Evolutionary conservation across 164 flowering plant genomes (phyloP).

Genomic region (Stephania cephalantha): DNA sequence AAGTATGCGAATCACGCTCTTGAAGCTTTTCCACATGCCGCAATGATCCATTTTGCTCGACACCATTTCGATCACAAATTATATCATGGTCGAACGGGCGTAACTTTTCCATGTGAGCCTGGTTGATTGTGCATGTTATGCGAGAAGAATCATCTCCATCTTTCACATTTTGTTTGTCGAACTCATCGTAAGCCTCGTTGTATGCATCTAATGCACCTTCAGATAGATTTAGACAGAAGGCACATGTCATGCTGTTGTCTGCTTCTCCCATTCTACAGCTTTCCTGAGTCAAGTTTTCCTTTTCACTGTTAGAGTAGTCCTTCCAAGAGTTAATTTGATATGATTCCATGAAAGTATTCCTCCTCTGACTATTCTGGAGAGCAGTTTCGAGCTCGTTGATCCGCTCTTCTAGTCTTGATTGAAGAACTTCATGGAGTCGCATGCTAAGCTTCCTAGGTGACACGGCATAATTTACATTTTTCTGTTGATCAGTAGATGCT

Average conservation of each 20-base stretch:
- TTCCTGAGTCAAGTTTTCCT: slow-evolving; percentile 23
- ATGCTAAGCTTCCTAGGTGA: slow-evolving; percentile 72
- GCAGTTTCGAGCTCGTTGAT: slow-evolving; percentile 69
- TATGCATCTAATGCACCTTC: slow-evolving; percentile 64
- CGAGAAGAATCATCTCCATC: slow-evolving; percentile 34
- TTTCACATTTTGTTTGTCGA: slow-evolving; percentile 29
- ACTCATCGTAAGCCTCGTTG: slow-evolving; percentile 48
- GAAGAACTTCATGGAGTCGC: slow-evolving; percentile 72
- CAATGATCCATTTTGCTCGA: slow-evolving; percentile 10
- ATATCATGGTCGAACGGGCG: slow-evolving; percentile 4
- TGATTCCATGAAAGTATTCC: slow-evolving; percentile 32
- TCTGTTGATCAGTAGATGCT: slow-evolving; percentile 31
- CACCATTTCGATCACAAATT: slow-evolving; percentile 2
- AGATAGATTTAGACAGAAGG: slow-evolving; percentile 49
- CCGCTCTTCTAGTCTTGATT: slow-evolving; percentile 67
- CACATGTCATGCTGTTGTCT: slow-evolving; percentile 15
- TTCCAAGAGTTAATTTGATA: slow-evolving; percentile 21
- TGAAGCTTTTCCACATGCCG: not conserved
- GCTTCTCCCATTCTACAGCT: slow-evolving; percentile 24
- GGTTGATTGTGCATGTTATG: slow-evolving; percentile 4
- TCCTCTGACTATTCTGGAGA: slow-evolving; percentile 48
- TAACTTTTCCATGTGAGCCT: slow-evolving; percentile 4
- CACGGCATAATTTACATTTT: slow-evolving; percentile 43
- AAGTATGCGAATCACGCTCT: not conserved
- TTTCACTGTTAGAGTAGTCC: slow-evolving; percentile 24